Evolutionary conservation across 1,139 yeast species (phyloP), one percentile per base, ranked within the genome.

Genomic region (Lipomyces yarrowii): DNA sequence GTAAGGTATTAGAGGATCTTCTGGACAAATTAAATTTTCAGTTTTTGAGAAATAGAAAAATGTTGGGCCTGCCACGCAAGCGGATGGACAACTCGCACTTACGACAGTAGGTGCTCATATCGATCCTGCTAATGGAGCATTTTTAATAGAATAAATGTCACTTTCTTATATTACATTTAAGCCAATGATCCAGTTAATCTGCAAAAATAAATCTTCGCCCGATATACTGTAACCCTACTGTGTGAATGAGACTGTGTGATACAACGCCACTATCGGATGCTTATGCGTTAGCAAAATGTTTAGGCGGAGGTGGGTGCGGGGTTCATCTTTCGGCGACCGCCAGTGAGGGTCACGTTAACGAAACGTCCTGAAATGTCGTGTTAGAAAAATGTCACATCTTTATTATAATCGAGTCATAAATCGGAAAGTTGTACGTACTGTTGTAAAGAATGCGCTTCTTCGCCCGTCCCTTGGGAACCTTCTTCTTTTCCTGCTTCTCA

Each of bases 281-380:
- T n/a, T 18, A n/a, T 37, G 48, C 18, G n/a, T 8, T 42, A 42
- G 48, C 48, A 18, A 15, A 21, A 42, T 26, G 61, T 66, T 73
- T 75, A 74, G 68, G 85, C 78, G 71, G 87, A 81, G 57, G 59
- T 65, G 81, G 94, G 92, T 82, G 89, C 86, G 80, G 97, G 96
- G 96, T 93, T 93, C 88, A 92, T 89, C 87, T 89, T 91, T 90
- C 98, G 92, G 91, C 92, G 93, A 86, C 98, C 98, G 89, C 91
- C 90, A 82, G 96, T 87, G 84, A 91, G 87, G 80, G 98, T 93
- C 81, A 94, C 98, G 85, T 94, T 94, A 79, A 94, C 92, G 85
- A 94, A 94, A 87, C 99, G 93, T 58, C 68, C 69, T 67, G 52
- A 15, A 18, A 21, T 33, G 46, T 5, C 33, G 15, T 42, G 10